A percentile compares a stretch with the other conserved stretches of the same genome.
These are phyloP conservation scores for Thalassia testudinum DNA, from an alignment of 116 monocot species.

Conservation along the genomic window DNA sequence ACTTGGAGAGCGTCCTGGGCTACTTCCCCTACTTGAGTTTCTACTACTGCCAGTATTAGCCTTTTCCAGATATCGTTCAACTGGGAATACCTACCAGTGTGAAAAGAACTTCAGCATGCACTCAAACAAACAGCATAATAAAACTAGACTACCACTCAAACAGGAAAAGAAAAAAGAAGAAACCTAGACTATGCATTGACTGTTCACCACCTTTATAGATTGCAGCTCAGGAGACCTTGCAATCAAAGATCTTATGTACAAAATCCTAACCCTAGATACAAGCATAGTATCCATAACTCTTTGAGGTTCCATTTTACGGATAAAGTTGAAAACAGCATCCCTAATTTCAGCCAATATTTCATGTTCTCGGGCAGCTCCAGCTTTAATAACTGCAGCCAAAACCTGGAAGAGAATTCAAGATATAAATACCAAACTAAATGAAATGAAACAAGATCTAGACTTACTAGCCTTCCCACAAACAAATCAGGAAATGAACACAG, in stretches of 20 bases:
- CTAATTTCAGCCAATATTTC: conserved; percentile 98
- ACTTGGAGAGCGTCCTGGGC: conserved; percentile 76
- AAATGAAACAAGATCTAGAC: too few species aligned
- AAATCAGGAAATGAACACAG: too few species aligned
- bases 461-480: too few species aligned
- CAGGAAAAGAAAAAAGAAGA: too few species aligned
- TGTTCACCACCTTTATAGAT: conserved; percentile 71
- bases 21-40: conserved; percentile 80
- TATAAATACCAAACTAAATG: too few species aligned
- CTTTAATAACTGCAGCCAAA: conserved; percentile 99
- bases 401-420: conserved; percentile 31
- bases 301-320: conserved; percentile 85
- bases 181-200: too few species aligned
- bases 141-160: too few species aligned
- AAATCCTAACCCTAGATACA: conserved; percentile 93
- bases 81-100: conserved; percentile 54
- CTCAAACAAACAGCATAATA: conserved; percentile 1
- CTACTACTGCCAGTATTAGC: conserved; percentile 62
- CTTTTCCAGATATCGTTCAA: conserved; percentile 88
- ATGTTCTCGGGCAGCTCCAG: conserved; percentile 95
- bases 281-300: conserved; percentile 98
- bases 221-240: conserved; percentile 90
- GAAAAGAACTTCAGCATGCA: not conserved
- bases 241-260: conserved; percentile 96
- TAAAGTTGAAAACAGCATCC: conserved; percentile 91